phyloP scores from a whole-genome alignment of 768 basidiomycete species.

The Boletus sp. region DNA sequence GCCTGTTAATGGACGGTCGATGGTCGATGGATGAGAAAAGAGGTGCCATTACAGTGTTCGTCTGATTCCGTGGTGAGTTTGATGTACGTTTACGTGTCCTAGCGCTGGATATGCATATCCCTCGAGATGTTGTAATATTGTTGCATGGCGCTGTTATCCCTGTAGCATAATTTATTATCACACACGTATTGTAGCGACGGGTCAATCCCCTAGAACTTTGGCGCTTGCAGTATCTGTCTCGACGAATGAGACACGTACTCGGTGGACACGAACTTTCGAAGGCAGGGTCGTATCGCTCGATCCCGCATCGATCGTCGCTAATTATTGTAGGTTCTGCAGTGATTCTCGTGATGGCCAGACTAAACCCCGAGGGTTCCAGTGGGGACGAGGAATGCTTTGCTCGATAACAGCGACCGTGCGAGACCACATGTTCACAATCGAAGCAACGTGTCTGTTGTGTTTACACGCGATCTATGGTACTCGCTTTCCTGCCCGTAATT shows the following conservation, averaged over 20 bases:
- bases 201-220: background rate
- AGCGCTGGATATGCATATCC: slow-evolving; percentile 2
- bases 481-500: slow-evolving; percentile 3
- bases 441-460: slow-evolving; percentile 24
- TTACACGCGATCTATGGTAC: slow-evolving; percentile 9
- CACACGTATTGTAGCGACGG: slow-evolving; percentile 14
- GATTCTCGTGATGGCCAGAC: background rate
- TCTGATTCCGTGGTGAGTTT: slow-evolving; percentile 25
- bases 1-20: slow-evolving; percentile 52
- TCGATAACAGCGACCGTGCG: background rate
- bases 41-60: slow-evolving; percentile 39
- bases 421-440: slow-evolving; percentile 15
- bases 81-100: slow-evolving; percentile 17
- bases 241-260: no score
- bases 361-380: slow-evolving; percentile 6
- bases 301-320: background rate
- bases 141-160: background rate
- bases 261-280: background rate
- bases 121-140: background rate
- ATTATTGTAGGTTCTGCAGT: background rate
- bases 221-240: no score
- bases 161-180: slow-evolving; percentile 15
- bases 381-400: background rate
- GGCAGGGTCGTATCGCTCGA: background rate
- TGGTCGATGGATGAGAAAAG: slow-evolving; percentile 57